These are phyloP conservation scores for Ceratobasidium sp. DNA, from an alignment of 1,284 basidiomycete genomes.

Conservation along the genomic window DNA sequence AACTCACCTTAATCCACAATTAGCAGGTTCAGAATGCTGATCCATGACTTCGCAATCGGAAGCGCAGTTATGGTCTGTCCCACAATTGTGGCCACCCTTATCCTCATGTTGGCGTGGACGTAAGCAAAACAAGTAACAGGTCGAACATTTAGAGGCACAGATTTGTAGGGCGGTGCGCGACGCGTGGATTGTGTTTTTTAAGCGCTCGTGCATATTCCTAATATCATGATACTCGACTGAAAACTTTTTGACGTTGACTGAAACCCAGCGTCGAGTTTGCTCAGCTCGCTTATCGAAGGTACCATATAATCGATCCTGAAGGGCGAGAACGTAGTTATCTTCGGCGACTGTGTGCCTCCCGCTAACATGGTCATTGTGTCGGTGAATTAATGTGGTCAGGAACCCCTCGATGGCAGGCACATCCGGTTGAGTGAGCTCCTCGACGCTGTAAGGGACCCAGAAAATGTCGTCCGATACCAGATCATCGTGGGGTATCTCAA, in stretches of 20 bases:
- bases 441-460: no score
- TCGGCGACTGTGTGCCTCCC: conserved; percentile 51
- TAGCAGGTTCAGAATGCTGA: conserved; percentile 46
- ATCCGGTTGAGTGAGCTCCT: no score
- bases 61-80: conserved; percentile 52
- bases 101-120: conserved; percentile 56
- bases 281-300: conserved; percentile 54
- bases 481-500: not conserved
- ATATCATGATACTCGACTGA: conserved; percentile 54
- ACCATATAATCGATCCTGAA: conserved; percentile 52
- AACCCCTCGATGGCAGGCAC: not conserved
- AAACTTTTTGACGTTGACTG: conserved; percentile 58
- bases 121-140: conserved; percentile 59
- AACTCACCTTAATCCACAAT: conserved; percentile 57
- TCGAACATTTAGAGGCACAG: conserved; percentile 56
- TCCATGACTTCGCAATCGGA: conserved; percentile 55
- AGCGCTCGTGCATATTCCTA: conserved; percentile 51
- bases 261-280: conserved; percentile 60
- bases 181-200: conserved; percentile 55
- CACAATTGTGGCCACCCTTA: conserved; percentile 56
- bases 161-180: conserved; percentile 56
- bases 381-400: not conserved
- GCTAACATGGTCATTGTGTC: not conserved
- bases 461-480: not conserved
- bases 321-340: conserved; percentile 4